Evolutionary conservation across 768 basidiomycete genomes (phyloP).

Genomic region (Mycena haematopus): DNA sequence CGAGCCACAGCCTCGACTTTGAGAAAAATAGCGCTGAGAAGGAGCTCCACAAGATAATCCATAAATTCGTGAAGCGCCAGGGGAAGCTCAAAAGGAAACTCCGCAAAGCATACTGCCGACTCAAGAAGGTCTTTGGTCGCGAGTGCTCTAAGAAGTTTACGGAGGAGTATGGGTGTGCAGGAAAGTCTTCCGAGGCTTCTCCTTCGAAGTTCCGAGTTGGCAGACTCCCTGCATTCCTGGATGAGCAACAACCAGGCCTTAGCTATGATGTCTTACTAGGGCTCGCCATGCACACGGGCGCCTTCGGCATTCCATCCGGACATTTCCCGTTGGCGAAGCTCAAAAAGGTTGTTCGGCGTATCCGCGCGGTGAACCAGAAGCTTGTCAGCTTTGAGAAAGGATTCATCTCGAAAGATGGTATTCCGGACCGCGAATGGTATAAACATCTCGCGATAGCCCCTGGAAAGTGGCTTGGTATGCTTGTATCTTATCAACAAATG

Average conservation of each 20-base stretch:
- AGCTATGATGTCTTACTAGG: conserved; percentile 16
- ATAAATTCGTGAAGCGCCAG: conserved; percentile 38
- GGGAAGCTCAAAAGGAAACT: conserved; percentile 34
- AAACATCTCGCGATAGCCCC: conserved; percentile 86
- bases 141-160: conserved; percentile 31
- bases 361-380: conserved; percentile 67
- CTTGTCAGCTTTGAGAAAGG: conserved; percentile 78
- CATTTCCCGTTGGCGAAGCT: conserved; percentile 50
- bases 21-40: conserved; percentile 52
- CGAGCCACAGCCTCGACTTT: conserved; percentile 50
- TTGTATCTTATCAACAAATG: not conserved
- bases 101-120: conserved; percentile 41
- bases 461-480: conserved; percentile 80
- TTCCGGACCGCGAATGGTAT: conserved; percentile 87
- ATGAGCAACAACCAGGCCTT: conserved; percentile 33
- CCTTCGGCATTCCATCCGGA: not conserved
- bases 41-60: conserved; percentile 44
- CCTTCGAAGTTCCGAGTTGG: conserved; percentile 34
- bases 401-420: conserved; percentile 79
- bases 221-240: conserved; percentile 33
- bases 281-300: conserved; percentile 18
- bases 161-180: conserved; percentile 12
- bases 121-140: conserved; percentile 41
- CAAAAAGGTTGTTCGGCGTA: conserved; percentile 62
- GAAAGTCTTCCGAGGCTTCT: not conserved